A percentile compares a stretch with the other conserved stretches of the same genome.
phyloP scores from a whole-genome alignment of 495 filamentous ascomycete genomes.

The Pseudomonodictys pantanalensis region DNA sequence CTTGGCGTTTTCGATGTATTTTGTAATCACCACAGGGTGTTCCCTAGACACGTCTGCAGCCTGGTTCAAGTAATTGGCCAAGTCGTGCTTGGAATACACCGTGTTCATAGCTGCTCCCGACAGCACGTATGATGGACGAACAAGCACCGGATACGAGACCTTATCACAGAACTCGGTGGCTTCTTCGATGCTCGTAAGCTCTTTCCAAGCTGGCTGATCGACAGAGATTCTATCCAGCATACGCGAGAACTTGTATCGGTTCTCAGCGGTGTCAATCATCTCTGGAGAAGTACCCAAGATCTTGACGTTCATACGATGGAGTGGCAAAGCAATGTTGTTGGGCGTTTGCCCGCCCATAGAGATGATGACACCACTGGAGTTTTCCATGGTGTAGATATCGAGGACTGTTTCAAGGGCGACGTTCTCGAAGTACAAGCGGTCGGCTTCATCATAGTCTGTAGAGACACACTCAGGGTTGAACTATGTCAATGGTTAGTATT shows the following conservation, averaged over 20 bases:
- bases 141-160: conserved; percentile 90
- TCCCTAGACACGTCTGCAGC: conserved; percentile 91
- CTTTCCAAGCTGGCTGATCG: conserved; percentile 97
- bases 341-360: conserved; percentile 98
- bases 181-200: conserved; percentile 85
- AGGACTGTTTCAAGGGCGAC: conserved; percentile 92
- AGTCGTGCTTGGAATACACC: conserved; percentile 86
- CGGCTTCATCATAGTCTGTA: conserved; percentile 96
- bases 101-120: conserved; percentile 99
- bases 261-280: conserved; percentile 98
- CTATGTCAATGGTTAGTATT: neutral
- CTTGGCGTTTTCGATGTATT: conserved; percentile 96
- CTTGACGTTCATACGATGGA: conserved; percentile 84
- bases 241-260: conserved; percentile 97
- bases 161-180: conserved; percentile 81
- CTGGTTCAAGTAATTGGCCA: conserved; percentile 86
- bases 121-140: conserved; percentile 94
- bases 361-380: conserved; percentile 84
- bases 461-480: conserved; percentile 87
- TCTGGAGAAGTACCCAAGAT: conserved; percentile 94
- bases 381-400: conserved; percentile 91
- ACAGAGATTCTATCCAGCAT: conserved; percentile 93
- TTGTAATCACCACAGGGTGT: conserved; percentile 97
- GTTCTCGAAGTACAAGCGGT: conserved; percentile 94
- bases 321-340: conserved; percentile 93